A percentile compares a stretch with the other conserved stretches of the same genome.
Evolutionary conservation across 345 rosid species (phyloP).

Genomic region (Isatis tinctoria): DNA sequence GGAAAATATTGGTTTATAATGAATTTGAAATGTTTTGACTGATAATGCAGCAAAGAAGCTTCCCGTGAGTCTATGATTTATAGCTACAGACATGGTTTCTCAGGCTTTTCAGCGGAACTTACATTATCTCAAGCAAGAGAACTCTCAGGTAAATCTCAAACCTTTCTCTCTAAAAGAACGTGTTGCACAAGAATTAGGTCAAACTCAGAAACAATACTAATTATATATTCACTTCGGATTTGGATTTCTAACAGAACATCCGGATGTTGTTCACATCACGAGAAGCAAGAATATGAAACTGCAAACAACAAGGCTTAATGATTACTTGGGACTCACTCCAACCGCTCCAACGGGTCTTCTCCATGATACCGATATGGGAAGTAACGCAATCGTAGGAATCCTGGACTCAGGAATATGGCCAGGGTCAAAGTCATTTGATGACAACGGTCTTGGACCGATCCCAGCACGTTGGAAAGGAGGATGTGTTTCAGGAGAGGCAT

Average conservation of each 20-base stretch:
- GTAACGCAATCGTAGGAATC: conserved; percentile 58
- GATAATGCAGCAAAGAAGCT: conserved; percentile 47
- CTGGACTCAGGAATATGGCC: conserved; percentile 60
- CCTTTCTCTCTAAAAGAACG: not conserved
- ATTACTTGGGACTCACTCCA: conserved; percentile 54
- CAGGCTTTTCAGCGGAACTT: conserved; percentile 74
- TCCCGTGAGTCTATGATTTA: conserved; percentile 54
- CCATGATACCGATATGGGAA: conserved; percentile 55
- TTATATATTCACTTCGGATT: not conserved
- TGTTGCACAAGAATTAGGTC: conserved; percentile 8
- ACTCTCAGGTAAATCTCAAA: conserved; percentile 40
- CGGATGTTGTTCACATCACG: conserved; percentile 52
- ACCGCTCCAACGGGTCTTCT: conserved; percentile 39
- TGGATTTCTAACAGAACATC: conserved; percentile 36
- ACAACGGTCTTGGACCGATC: conserved; percentile 41
- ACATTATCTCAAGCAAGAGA: conserved; percentile 52
- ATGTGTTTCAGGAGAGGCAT: conserved; percentile 39
- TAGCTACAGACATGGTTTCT: conserved; percentile 71
- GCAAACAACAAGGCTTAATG: conserved; percentile 64
- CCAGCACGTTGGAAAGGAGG: conserved; percentile 52
- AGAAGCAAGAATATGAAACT: conserved; percentile 50
- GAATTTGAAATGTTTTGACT: not conserved
- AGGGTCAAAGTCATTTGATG: conserved; percentile 39
- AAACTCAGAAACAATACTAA: not conserved
- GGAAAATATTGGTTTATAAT: not conserved